Conservation (phyloP, 2,329 filamentous ascomycete species). For the Diplodia sapinea region DNA sequence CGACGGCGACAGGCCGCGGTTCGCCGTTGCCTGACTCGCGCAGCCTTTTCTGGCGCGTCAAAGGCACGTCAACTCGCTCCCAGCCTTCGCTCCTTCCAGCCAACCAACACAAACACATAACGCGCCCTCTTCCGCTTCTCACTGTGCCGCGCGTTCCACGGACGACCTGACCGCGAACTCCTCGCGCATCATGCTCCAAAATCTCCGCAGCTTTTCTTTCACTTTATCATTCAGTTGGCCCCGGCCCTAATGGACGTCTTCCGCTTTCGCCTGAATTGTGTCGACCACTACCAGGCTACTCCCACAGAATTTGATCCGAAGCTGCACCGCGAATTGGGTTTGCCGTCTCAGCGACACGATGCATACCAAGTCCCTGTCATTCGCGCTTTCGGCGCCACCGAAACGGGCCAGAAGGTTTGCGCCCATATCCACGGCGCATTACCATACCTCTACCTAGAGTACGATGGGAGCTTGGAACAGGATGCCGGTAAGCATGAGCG, state of each 20-base stretch:
- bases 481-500: conserved; percentile 65
- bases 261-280: conserved; percentile 89
- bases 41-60: conserved; percentile 3
- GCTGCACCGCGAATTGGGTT: conserved; percentile 69
- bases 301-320: conserved; percentile 82
- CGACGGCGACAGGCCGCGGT: neutral
- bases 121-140: conserved; percentile 1
- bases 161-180: neutral
- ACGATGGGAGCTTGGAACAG: conserved; percentile 69
- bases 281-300: conserved; percentile 88
- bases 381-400: conserved; percentile 88
- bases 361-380: conserved; percentile 82
- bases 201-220: neutral
- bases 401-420: conserved; percentile 94
- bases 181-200: conserved; percentile 13
- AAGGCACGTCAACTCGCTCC: conserved; percentile 18
- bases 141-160: neutral
- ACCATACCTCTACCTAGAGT: conserved; percentile 93
- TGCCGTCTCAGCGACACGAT: conserved; percentile 61
- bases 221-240: conserved; percentile 1
- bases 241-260: conserved; percentile 70
- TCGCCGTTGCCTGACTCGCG: conserved; percentile 22
- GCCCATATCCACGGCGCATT: conserved; percentile 95
- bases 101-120: conserved; percentile 12
- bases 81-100: conserved; percentile 21